Percentiles rank a stretch among this genome's conserved stretches.
Conservation (phyloP, 345 rosid species). For the Abelmoschus esculentus region DNA sequence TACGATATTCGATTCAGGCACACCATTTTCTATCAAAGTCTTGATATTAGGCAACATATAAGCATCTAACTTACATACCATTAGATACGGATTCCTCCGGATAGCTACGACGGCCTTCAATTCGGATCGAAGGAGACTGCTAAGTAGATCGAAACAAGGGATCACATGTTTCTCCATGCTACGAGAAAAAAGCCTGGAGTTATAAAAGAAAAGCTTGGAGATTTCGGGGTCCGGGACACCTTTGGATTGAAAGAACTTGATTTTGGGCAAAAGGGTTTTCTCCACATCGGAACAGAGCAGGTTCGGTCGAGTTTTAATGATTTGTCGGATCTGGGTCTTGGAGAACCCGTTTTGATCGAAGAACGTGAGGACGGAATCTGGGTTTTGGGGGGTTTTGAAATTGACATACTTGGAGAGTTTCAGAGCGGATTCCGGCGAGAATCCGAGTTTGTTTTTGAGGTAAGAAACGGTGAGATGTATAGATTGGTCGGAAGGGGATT, state of each 20-base stretch:
- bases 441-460: background rate
- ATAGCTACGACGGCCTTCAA: conserved; percentile 8
- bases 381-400: conserved; percentile 5
- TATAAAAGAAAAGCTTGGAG: background rate
- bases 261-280: conserved; percentile 9
- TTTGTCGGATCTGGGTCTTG: conserved; percentile 17
- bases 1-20: conserved; percentile 12
- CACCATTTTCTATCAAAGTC: conserved; percentile 20
- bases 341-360: conserved; percentile 4
- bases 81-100: conserved; percentile 13
- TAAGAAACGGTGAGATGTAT: conserved; percentile 20
- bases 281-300: conserved; percentile 15
- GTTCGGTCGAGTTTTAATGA: conserved; percentile 13
- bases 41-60: background rate
- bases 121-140: conserved; percentile 1
- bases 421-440: background rate
- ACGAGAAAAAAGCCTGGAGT: conserved; percentile 14
- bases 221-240: conserved; percentile 9
- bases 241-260: background rate
- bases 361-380: conserved; percentile 9
- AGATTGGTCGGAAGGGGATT: background rate
- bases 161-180: conserved; percentile 19
- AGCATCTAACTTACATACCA: background rate
- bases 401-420: background rate
- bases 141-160: conserved; percentile 23